A percentile compares a stretch with the other conserved stretches of the same genome.
phyloP scores from a whole-genome alignment of 176 grass and related monocot genomes.

The Eragrostis curvula region DNA sequence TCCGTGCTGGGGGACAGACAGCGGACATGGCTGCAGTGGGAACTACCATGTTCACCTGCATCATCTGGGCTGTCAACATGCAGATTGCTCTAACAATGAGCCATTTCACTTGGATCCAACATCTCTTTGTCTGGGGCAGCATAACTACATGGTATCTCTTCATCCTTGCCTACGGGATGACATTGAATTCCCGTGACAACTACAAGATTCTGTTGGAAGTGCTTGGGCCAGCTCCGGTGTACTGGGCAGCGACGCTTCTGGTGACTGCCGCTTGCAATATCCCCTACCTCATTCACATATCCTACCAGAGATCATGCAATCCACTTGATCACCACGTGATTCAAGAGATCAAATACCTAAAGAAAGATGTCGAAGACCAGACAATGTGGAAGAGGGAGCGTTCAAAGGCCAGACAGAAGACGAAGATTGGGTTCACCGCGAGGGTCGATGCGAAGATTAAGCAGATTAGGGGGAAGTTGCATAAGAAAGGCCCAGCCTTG shows the following conservation, averaged over 20 bases:
- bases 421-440: slow-evolving; percentile 93
- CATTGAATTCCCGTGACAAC: slow-evolving; percentile 58
- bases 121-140: slow-evolving; percentile 95
- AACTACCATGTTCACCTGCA: slow-evolving; percentile 97
- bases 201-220: slow-evolving; percentile 82
- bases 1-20: slow-evolving; percentile 78
- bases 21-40: slow-evolving; percentile 93
- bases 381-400: slow-evolving; percentile 95
- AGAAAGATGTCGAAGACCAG: slow-evolving; percentile 81
- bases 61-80: slow-evolving; percentile 97
- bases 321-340: slow-evolving; percentile 97
- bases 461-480: slow-evolving; percentile 78
- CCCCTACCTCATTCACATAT: slow-evolving; percentile 88
- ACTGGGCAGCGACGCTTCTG: slow-evolving; percentile 74
- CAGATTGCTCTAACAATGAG: slow-evolving; percentile 98
- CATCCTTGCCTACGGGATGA: slow-evolving; percentile 76
- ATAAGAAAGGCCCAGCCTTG: slow-evolving; percentile 69
- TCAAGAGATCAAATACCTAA: slow-evolving; percentile 92
- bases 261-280: slow-evolving; percentile 84
- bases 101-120: slow-evolving; percentile 99
- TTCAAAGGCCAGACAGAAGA: slow-evolving; percentile 79
- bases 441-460: slow-evolving; percentile 95
- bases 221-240: slow-evolving; percentile 84
- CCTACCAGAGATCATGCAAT: slow-evolving; percentile 83
- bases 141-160: slow-evolving; percentile 92